A percentile compares a stretch with the other conserved stretches of the same genome.
phyloP scores from a whole-genome alignment of 139 green algal species.

The Tetradesmus lagerheimii region DNA sequence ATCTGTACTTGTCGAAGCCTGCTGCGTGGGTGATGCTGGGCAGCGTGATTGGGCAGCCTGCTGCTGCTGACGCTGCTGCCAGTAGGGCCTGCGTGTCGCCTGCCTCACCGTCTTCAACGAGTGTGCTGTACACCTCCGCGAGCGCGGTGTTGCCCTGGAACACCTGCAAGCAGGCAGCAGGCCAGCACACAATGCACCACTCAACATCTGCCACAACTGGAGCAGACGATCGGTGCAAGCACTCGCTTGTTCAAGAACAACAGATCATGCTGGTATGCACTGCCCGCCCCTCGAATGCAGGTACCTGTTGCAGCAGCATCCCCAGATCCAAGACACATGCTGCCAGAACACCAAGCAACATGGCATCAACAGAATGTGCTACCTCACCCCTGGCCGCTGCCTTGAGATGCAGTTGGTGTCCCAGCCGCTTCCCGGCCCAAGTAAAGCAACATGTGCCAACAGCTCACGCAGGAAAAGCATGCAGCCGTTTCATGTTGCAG shows the following conservation, averaged over 20 bases:
- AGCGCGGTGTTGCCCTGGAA: conserved; percentile 25
- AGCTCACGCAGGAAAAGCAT: too few species aligned
- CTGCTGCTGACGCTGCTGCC: not conserved
- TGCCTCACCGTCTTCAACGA: not conserved
- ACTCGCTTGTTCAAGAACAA: not conserved
- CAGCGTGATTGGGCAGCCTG: not conserved
- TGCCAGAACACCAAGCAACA: too few species aligned
- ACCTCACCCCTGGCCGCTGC: too few species aligned
- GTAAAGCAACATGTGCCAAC: conserved; percentile 32
- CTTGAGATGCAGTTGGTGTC: not conserved
- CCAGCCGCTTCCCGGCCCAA: not conserved
- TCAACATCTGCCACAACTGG: too few species aligned
- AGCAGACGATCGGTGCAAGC: too few species aligned
- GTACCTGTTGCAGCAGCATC: not conserved
- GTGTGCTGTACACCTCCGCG: not conserved
- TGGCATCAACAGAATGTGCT: too few species aligned
- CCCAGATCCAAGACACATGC: not conserved
- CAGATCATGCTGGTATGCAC: not conserved
- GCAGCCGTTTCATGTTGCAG: too few species aligned
- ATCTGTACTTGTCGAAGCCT: conserved; percentile 51
- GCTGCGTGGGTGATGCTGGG: conserved; percentile 36
- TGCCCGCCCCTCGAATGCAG: not conserved
- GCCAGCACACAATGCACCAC: not conserved
- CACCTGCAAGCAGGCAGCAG: conserved; percentile 9
- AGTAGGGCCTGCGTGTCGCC: not conserved